Evolutionary conservation across 176 grass and related monocot genomes (phyloP), one percentile per base, ranked within the genome.

Genomic region (Cymbopogon citratus): DNA sequence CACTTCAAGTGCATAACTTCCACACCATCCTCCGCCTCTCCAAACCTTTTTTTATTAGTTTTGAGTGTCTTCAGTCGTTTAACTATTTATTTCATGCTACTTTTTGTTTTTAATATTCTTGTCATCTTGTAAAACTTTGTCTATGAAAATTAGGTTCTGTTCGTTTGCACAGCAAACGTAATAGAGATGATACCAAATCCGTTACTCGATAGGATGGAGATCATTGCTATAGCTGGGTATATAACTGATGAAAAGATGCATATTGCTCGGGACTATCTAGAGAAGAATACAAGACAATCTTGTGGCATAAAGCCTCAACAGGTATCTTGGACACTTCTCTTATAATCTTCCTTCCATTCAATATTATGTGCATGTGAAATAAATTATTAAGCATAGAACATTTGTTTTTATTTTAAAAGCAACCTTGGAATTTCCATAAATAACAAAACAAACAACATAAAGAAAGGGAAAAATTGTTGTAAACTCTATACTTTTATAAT

Each of bases 231-330:
- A 90, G 96, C 96, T 63, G 96, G 96, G 76, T 99, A 99, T 85
- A 99, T 99, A 80, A 99, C 96, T 75, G 96, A 99, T 83, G 92
- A 99, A 72, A 99, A 95, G 67, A 90, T 95, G 91, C 96, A 99
- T 83, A 95, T 99, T 88, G 91, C 96, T 84, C 85, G 91, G 73
- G 96, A 99, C 74, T 93, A 93, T 88, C 81, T 95, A 54, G 96
- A 99, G 85, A 99, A 95, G 84, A 82, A 83, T 84, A 95, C 90
- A 54, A 82, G 88, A 81, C 89, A 91, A 71, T 65, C 96, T 66
- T 99, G 92, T 85, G 96, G 96, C 43, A 95, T 99, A 88, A 90
- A 88, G 81, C 89, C 91, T 78, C 87, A 95, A 71, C 96, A 99
- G 85, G 96, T 99, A 90, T 56, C 57, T 34, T 28, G 46, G 15